Evolutionary conservation across 208 protist genomes (phyloP).

Genomic region (Trypanosoma conorhini): DNA sequence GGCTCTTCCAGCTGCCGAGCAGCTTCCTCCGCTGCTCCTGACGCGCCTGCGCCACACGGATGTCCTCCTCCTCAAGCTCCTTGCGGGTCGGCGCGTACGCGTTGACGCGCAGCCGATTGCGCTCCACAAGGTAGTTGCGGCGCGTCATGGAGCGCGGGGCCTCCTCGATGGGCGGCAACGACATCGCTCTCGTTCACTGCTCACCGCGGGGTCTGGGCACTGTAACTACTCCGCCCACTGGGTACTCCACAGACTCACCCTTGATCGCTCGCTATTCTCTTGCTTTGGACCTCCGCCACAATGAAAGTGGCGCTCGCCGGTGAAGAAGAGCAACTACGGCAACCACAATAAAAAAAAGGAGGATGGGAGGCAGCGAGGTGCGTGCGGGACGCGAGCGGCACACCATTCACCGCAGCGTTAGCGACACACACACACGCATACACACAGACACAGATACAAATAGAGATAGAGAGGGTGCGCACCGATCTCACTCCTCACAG

Average conservation of each 20-base stretch:
- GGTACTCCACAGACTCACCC: background rate
- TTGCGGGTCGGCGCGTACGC: slow-evolving; percentile 55
- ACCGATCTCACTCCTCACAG: too few species aligned
- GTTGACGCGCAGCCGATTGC: slow-evolving; percentile 61
- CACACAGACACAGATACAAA: background rate
- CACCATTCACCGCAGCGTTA: background rate
- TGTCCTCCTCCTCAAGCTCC: slow-evolving; percentile 63
- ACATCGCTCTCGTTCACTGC: slow-evolving; percentile 18
- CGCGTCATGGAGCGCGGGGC: slow-evolving; percentile 66
- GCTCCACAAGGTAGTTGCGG: slow-evolving; percentile 80
- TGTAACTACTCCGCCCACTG: background rate
- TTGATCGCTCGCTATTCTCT: background rate
- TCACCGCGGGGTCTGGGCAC: background rate
- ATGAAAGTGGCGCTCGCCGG: background rate
- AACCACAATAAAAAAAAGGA: slow-evolving; percentile 19
- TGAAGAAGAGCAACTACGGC: background rate
- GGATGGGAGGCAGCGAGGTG: slow-evolving; percentile 12
- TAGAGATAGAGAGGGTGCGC: background rate
- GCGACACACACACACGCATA: background rate
- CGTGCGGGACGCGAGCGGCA: background rate
- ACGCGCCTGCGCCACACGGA: slow-evolving; percentile 46
- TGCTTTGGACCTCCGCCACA: background rate
- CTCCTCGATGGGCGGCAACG: slow-evolving; percentile 63
- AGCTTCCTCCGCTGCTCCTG: slow-evolving; percentile 45
- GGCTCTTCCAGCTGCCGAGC: slow-evolving; percentile 50